Conservation (phyloP, 2,329 filamentous ascomycete genomes). For the Phialophora macrospora region DNA sequence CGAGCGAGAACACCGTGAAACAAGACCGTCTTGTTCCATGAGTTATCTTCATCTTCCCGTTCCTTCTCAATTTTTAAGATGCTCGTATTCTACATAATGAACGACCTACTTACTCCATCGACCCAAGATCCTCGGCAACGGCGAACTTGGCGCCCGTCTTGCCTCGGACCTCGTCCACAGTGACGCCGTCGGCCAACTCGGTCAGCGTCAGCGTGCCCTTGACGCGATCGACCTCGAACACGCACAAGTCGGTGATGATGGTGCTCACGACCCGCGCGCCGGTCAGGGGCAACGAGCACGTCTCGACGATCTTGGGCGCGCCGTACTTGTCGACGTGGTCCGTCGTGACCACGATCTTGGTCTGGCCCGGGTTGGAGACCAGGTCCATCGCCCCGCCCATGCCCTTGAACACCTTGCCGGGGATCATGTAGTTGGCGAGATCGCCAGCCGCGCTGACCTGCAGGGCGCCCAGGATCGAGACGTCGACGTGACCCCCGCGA, state of each 20-base stretch:
- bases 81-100: no score
- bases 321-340: conserved; percentile 73
- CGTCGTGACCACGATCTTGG: conserved; percentile 73
- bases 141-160: conserved; percentile 37
- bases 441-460: conserved; percentile 80
- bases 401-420: conserved; percentile 81
- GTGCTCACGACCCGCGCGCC: conserved; percentile 71
- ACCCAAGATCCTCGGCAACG: conserved; percentile 62
- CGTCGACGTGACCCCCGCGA: conserved; percentile 79
- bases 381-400: conserved; percentile 82
- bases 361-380: conserved; percentile 71
- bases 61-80: no score
- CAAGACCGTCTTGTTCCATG: no score
- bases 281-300: conserved; percentile 68
- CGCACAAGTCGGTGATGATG: conserved; percentile 74
- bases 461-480: conserved; percentile 80
- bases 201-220: conserved; percentile 69
- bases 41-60: no score
- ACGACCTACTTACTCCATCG: conserved; percentile 27
- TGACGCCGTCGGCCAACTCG: conserved; percentile 71
- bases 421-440: conserved; percentile 88
- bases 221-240: conserved; percentile 75
- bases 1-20: no score
- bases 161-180: conserved; percentile 47
- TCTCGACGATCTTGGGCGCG: conserved; percentile 67